Conservation (phyloP, 352 stramenopile species). For the Globisporangium cystogenes region DNA sequence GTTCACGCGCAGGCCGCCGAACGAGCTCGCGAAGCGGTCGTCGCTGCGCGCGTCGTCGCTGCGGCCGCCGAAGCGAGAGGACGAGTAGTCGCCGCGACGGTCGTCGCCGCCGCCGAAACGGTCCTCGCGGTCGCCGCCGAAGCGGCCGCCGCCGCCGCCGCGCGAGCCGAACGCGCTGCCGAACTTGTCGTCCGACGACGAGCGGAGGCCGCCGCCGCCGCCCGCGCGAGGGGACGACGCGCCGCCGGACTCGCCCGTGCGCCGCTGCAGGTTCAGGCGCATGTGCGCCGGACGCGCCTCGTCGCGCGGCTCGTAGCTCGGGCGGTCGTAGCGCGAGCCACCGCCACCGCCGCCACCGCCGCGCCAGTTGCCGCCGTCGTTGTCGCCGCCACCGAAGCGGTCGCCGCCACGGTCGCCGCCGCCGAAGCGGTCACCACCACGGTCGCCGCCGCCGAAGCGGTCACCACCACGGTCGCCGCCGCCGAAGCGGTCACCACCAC, state of each 20-base stretch:
- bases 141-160: slow-evolving; percentile 12
- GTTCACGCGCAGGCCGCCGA: slow-evolving; percentile 42
- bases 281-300: slow-evolving; percentile 74
- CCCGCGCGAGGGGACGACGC: slow-evolving; percentile 20
- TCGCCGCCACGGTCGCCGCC: slow-evolving; percentile 12
- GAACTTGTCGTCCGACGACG: slow-evolving; percentile 40
- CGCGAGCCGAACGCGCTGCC: slow-evolving; percentile 34
- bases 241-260: slow-evolving; percentile 15
- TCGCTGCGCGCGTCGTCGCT: slow-evolving; percentile 21
- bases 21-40: slow-evolving; percentile 28
- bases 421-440: slow-evolving; percentile 19
- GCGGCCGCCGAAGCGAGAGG: slow-evolving; percentile 22
- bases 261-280: slow-evolving; percentile 69
- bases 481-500: slow-evolving; percentile 28
- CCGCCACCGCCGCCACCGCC: slow-evolving; percentile 17
- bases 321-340: slow-evolving; percentile 65
- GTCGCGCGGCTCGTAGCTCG: slow-evolving; percentile 43
- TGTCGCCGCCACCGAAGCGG: slow-evolving; percentile 13
- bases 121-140: slow-evolving; percentile 12
- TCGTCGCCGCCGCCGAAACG: slow-evolving; percentile 10
- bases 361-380: slow-evolving; percentile 7
- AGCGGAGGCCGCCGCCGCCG: slow-evolving; percentile 14
- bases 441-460: slow-evolving; percentile 18
- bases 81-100: slow-evolving; percentile 17
- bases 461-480: slow-evolving; percentile 15